phyloP scores from a whole-genome alignment of 208 protist genomes.

The Trypanosoma vivax region DNA sequence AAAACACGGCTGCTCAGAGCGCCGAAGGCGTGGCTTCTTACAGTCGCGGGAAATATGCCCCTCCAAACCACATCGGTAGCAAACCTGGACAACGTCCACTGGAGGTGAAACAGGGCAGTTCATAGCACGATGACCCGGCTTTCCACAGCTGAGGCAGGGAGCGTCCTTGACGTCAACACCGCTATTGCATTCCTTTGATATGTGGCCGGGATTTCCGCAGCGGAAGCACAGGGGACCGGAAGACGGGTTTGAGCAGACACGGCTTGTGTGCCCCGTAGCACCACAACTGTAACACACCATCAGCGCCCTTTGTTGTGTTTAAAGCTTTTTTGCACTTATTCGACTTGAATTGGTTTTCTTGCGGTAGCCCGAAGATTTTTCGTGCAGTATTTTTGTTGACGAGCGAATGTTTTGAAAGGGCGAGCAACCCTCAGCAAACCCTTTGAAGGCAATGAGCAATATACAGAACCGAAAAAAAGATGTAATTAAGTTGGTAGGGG shows the following conservation, averaged over 20 bases:
- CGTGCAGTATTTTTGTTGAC: too few relatives aligned
- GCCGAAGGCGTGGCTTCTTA: constrained; percentile 37
- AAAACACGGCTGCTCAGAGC: constrained; percentile 43
- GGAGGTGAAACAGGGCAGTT: constrained; percentile 78
- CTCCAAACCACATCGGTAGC: constrained; percentile 75
- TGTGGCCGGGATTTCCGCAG: constrained; percentile 75
- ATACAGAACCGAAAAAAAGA: too few relatives aligned
- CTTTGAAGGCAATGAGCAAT: too few relatives aligned
- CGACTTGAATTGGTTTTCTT: neutral
- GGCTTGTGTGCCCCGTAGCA: constrained; percentile 68
- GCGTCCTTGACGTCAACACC: constrained; percentile 46
- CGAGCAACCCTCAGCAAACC: too few relatives aligned
- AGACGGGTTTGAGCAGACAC: constrained; percentile 51
- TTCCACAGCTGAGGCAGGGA: constrained; percentile 86
- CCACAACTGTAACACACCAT: constrained; percentile 88
- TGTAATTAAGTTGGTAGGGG: too few relatives aligned
- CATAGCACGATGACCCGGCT: constrained; percentile 75
- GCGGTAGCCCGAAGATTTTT: too few relatives aligned
- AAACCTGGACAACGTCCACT: constrained; percentile 61
- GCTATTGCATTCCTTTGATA: constrained; percentile 71
- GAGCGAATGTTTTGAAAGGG: too few relatives aligned
- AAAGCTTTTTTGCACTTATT: neutral
- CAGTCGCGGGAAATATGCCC: constrained; percentile 80
- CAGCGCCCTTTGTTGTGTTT: constrained; percentile 12
- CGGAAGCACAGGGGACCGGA: constrained; percentile 66